Conservation (phyloP, 2,329 filamentous ascomycete species). For the Tolypocladium pustulatum region DNA sequence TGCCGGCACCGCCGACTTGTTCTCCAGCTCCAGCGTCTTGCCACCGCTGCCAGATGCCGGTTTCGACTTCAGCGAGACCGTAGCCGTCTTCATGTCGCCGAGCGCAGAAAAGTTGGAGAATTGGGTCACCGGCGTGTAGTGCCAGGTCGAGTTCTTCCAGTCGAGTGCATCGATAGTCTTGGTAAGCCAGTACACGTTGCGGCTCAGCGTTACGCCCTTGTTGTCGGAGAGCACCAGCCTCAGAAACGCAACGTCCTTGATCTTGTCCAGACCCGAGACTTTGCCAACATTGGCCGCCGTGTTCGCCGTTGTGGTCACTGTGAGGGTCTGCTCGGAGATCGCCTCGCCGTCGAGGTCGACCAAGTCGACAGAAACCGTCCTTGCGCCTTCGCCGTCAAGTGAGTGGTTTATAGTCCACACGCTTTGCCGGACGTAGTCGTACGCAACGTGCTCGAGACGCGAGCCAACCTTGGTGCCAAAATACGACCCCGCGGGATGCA, state of each 20-base stretch:
- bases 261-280: slow-evolving; percentile 13
- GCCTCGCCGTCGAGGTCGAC: slow-evolving; percentile 35
- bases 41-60: neutral
- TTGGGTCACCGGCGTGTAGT: slow-evolving; percentile 41
- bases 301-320: slow-evolving; percentile 31
- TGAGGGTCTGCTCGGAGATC: slow-evolving; percentile 22
- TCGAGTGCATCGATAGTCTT: slow-evolving; percentile 34
- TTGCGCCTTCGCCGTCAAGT: slow-evolving; percentile 22
- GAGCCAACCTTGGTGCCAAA: slow-evolving; percentile 45
- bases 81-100: slow-evolving; percentile 23
- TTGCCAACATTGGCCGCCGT: slow-evolving; percentile 20
- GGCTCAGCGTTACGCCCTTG: slow-evolving; percentile 27
- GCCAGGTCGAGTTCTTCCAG: slow-evolving; percentile 49
- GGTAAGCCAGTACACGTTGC: slow-evolving; percentile 52
- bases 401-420: slow-evolving; percentile 47
- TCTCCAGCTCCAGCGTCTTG: slow-evolving; percentile 34
- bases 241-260: slow-evolving; percentile 36
- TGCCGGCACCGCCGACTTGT: slow-evolving; percentile 39
- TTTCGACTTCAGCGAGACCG: neutral
- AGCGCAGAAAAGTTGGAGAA: slow-evolving; percentile 40
- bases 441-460: slow-evolving; percentile 42
- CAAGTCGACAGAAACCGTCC: slow-evolving; percentile 37
- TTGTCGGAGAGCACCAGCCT: slow-evolving; percentile 33
- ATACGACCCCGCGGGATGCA: slow-evolving; percentile 46
- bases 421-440: slow-evolving; percentile 35